Base-by-base conservation (phyloP, 208 protist species). In the Trypanosoma congolense region DNA sequence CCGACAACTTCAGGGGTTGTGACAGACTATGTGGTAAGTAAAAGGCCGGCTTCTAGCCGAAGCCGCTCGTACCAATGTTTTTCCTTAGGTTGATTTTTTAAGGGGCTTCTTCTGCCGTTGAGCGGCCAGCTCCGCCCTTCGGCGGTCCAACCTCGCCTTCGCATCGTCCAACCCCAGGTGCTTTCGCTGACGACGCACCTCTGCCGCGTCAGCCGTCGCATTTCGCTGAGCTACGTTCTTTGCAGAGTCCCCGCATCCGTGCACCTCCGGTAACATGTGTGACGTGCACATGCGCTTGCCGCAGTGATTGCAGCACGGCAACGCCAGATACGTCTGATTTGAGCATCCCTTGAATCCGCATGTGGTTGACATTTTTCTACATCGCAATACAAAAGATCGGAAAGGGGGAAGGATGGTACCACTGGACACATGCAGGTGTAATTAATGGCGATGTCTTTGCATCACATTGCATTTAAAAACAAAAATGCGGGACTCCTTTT, bases 181-280 rank as follows among this genome's bases (percentile, higher is more conserved):
- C 52, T 77, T 85, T 14, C 74, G 72, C 12, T 75, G 65, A n/a
- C 65, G 67, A 14, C 62, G 70, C 55, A 83, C 65, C 22, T 65
- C 79, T 6, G 62, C 64, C 5, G 81, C 77, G 36, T 83, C 85
- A 14, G 54, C 65, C 3, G 77, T 77, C n/a, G 81, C 80, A 49
- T 87, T 62, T 4, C 70, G 60, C 50, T 79, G 70, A 9, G 82
- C 69, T 10, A 53, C 55, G 42, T 86, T 88, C 45, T 78, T 83
- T 54, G 66, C 78, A 2, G 74, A 80, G 50, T 87, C 74, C 0
- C 79, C 72, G 53, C 86, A 93, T n/a, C 86, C 86, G 56, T 93
- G 86, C n/a, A 77, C 69, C 42, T 93, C 81, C 3, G 86, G 86
- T 26, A 88, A 68, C 62, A 93, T 63, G 58, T 93, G 86, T n/a